Percentiles rank a stretch among this genome's conserved stretches.
phyloP scores from a whole-genome alignment of 2,329 filamentous ascomycete species.

The Hymenoscyphus fraxineus region DNA sequence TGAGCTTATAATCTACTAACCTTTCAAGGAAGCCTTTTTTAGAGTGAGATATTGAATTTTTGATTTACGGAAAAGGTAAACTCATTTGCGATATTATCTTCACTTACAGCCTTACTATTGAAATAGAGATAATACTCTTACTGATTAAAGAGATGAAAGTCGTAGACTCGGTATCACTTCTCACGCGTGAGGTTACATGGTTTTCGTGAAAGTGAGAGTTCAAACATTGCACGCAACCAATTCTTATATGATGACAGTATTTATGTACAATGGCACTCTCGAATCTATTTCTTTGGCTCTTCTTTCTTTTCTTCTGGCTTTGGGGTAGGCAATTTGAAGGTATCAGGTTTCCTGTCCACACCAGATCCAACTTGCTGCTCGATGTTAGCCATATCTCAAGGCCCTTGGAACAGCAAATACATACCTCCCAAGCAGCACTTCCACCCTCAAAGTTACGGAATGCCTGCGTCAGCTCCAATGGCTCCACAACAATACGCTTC shows the following conservation, averaged over 20 bases:
- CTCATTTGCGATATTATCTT: too few species aligned
- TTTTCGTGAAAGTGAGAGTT: too few species aligned
- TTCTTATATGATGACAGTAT: slow-evolving; percentile 18
- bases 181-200: too few species aligned
- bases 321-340: slow-evolving; percentile 90
- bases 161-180: too few species aligned
- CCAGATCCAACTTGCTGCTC: slow-evolving; percentile 68
- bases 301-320: slow-evolving; percentile 92
- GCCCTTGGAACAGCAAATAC: slow-evolving; percentile 39
- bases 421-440: slow-evolving; percentile 66
- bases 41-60: too few species aligned
- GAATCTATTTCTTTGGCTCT: slow-evolving; percentile 80
- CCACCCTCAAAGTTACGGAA: slow-evolving; percentile 98
- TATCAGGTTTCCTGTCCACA: slow-evolving; percentile 73
- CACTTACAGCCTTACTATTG: too few species aligned
- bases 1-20: too few species aligned
- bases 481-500: slow-evolving; percentile 98
- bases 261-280: slow-evolving; percentile 30
- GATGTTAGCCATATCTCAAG: slow-evolving; percentile 19
- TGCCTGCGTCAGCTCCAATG: slow-evolving; percentile 93
- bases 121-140: too few species aligned
- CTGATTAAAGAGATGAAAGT: too few species aligned
- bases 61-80: too few species aligned
- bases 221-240: not conserved
- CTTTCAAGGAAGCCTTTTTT: too few species aligned